A percentile compares a stretch with the other conserved stretches of the same genome.
phyloP scores from a whole-genome alignment of 352 stramenopile genomes.

The Aphanomyces cochlioides region DNA sequence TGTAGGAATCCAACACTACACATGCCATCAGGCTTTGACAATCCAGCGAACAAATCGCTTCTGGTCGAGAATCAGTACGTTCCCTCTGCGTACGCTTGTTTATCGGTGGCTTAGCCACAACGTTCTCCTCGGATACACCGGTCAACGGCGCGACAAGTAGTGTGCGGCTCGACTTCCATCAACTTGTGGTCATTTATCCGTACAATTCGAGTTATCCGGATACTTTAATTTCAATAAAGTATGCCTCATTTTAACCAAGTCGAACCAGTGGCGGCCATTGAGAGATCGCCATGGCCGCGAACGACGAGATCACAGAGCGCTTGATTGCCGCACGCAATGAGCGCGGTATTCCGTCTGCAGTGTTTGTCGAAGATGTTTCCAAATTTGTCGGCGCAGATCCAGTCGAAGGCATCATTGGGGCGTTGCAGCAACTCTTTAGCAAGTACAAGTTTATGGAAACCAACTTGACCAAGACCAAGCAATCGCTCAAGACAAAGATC shows the following conservation, averaged over 20 bases:
- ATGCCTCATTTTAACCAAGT: neutral
- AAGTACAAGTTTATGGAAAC: constrained; percentile 91
- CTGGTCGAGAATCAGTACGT: constrained; percentile 70
- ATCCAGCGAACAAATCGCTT: constrained; percentile 53
- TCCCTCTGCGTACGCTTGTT: neutral
- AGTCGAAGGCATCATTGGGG: constrained; percentile 74
- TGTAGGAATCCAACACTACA: constrained; percentile 46
- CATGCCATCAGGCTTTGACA: constrained; percentile 51
- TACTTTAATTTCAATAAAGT: too few relatives aligned
- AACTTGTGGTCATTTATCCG: too few relatives aligned
- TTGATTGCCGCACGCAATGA: constrained; percentile 79
- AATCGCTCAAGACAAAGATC: constrained; percentile 87
- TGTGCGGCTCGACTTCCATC: too few relatives aligned
- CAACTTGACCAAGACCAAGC: constrained; percentile 78
- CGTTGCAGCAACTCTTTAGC: constrained; percentile 84
- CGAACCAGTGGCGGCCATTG: neutral
- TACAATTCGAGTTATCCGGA: too few relatives aligned
- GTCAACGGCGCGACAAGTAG: constrained; percentile 4
- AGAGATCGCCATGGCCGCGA: constrained; percentile 1
- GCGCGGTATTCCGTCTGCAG: constrained; percentile 67
- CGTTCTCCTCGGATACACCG: constrained; percentile 28
- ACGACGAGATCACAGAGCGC: constrained; percentile 44
- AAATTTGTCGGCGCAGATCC: constrained; percentile 44
- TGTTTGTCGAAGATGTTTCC: constrained; percentile 82
- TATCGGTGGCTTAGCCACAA: constrained; percentile 16